Base-by-base conservation (phyloP, 305 asterid species). In the Striga hermonthica region DNA sequence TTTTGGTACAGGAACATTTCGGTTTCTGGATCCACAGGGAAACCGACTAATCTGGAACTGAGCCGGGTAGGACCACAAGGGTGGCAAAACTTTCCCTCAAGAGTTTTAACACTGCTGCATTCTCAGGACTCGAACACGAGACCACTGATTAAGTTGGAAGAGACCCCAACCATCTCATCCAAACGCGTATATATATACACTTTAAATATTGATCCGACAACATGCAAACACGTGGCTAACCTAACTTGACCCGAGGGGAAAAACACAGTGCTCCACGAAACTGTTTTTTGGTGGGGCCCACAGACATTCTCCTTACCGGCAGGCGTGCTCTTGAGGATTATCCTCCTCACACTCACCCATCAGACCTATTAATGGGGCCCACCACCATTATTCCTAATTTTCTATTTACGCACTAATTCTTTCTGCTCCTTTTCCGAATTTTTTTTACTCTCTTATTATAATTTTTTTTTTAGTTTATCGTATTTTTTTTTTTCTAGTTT, bases 221-320 rank as follows among this genome's bases (percentile, higher is more conserved):
- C 7, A 12, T 1, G 60, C 36, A 60, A 43, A 48, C 13, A 63
- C 64, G 66, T 68, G 58, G 70, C 71, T 6, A 60, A 48, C 58
- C 60, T 38, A 67, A 63, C 67, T 62, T 71, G 69, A 62, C 40
- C 54, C 4, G 60, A 4, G 34, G 60, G 7, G 34, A 54, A 16
- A 16, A 15, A 58, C 65, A 47, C 66, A 58, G 14, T 52, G 11
- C 7, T 8, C n/a, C 13, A 4, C 9, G 31, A 50, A 60, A 49
- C 47, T 50, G 37, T n/a, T 10, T 10, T 5, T 48, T 4, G 22
- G 47, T 34, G 71, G 72, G 80, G 41, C 73, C 77, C 69, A 45
- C 67, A 52, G 55, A 79, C 80, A 75, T 79, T 75, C 80, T 65
- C 66, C 70, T 47, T 22, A 22, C 80, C 80, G 83, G 67, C 78